phyloP scores from a whole-genome alignment of 2,329 filamentous ascomycete genomes.

The Decorospora gaudefroyi region DNA sequence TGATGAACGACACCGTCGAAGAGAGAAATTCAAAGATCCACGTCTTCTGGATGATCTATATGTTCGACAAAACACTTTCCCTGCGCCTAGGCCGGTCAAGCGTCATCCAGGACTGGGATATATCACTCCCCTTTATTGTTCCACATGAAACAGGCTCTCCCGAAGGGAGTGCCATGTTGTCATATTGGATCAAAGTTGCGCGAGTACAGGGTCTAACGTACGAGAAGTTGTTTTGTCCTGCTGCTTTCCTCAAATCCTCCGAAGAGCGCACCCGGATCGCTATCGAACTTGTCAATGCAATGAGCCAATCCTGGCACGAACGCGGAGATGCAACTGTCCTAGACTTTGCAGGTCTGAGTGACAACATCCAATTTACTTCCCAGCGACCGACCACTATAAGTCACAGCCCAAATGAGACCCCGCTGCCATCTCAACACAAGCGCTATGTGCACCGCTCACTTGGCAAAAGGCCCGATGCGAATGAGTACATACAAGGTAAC shows the following conservation, averaged over 20 bases:
- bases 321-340: constrained; percentile 30
- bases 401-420: constrained; percentile 29
- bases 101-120: constrained; percentile 48
- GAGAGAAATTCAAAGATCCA: constrained; percentile 38
- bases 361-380: not conserved
- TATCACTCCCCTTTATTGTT: constrained; percentile 33
- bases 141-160: constrained; percentile 12
- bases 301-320: constrained; percentile 39
- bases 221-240: constrained; percentile 47
- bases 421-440: constrained; percentile 31
- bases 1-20: constrained; percentile 40
- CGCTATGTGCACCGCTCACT: constrained; percentile 10
- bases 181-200: constrained; percentile 44
- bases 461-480: constrained; percentile 3
- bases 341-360: constrained; percentile 7
- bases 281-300: constrained; percentile 30
- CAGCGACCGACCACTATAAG: constrained; percentile 7
- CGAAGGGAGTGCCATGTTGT: constrained; percentile 28
- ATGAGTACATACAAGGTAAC: constrained; percentile 23
- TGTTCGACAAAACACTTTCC: constrained; percentile 48
- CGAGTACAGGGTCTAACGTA: constrained; percentile 45
- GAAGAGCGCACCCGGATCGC: constrained; percentile 37
- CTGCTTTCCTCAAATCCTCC: constrained; percentile 34
- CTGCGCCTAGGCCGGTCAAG: constrained; percentile 46
- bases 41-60: constrained; percentile 48